These are phyloP conservation scores for Glomus cerebriforme DNA, from an alignment of 192 early-diverging fungal species.

Conservation along the genomic window DNA sequence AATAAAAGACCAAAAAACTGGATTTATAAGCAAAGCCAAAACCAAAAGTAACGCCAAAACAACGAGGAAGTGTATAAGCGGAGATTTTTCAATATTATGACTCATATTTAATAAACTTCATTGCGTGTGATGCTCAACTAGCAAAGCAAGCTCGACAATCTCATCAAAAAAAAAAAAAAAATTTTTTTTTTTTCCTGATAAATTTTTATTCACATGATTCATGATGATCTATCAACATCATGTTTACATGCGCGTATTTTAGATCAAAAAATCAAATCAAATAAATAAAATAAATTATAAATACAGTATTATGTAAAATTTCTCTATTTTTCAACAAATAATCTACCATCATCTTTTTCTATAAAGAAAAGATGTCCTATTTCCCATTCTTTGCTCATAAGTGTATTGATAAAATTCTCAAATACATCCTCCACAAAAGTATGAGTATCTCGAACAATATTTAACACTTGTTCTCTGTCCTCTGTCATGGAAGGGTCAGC, in stretches of 20 bases:
- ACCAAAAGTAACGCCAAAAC: not conserved
- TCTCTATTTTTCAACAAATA: conserved; percentile 12
- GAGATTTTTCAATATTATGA: not conserved
- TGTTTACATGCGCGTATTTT: too few species aligned
- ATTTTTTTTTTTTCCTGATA: too few species aligned
- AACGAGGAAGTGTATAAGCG: not conserved
- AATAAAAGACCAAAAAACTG: not conserved
- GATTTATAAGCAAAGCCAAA: not conserved
- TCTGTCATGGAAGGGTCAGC: not conserved
- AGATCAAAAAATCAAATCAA: too few species aligned
- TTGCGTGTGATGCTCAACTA: not conserved
- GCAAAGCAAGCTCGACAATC: too few species aligned
- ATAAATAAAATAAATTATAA: not conserved
- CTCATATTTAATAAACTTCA: not conserved
- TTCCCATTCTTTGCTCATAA: conserved; percentile 55
- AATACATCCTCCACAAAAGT: conserved; percentile 41
- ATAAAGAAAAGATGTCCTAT: conserved; percentile 47
- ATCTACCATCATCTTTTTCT: conserved; percentile 39
- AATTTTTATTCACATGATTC: too few species aligned
- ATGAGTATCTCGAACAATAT: conserved; percentile 40
- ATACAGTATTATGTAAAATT: not conserved
- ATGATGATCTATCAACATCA: too few species aligned
- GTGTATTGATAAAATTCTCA: conserved; percentile 35
- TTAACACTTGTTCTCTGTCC: not conserved
- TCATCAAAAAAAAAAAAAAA: too few species aligned